phyloP scores from a whole-genome alignment of 176 grass and related monocot species.

The Triticum urartu region DNA sequence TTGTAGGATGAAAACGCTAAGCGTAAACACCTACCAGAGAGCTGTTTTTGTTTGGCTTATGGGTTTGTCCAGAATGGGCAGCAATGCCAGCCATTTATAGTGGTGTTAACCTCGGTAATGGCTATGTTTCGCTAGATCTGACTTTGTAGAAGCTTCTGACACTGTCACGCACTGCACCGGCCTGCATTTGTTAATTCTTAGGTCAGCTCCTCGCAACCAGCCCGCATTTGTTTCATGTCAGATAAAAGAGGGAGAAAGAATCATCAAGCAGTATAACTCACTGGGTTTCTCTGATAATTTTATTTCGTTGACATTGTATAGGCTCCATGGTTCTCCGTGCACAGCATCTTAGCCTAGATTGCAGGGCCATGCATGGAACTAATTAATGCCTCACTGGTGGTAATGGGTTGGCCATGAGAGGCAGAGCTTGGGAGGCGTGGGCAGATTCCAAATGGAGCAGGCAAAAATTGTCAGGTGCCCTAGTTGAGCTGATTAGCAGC shows the following conservation, averaged over 20 bases:
- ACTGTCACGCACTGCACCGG: background rate
- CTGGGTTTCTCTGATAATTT: background rate
- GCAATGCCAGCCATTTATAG: conserved; percentile 14
- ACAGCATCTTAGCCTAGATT: too few relatives aligned
- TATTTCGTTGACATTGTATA: conserved; percentile 24
- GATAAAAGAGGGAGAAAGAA: background rate
- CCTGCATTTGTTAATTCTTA: background rate
- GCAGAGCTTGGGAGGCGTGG: conserved; percentile 2
- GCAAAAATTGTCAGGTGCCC: background rate
- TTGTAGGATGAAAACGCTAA: conserved; percentile 11
- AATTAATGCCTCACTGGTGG: background rate
- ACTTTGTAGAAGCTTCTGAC: background rate
- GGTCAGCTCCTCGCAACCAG: background rate
- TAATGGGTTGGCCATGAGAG: background rate
- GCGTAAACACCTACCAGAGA: background rate
- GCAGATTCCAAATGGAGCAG: background rate
- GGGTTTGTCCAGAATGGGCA: background rate
- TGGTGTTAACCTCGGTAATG: background rate
- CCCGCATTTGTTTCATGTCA: background rate
- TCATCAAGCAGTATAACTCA: too few relatives aligned
- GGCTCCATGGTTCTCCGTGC: too few relatives aligned
- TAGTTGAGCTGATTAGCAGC: too few relatives aligned
- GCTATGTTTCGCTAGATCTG: background rate
- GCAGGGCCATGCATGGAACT: background rate
- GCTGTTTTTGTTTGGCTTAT: background rate